A percentile compares a stretch with the other conserved stretches of the same genome.
Evolutionary conservation across 257 asterid genomes (phyloP).

Genomic region (Osmanthus fragrans): DNA sequence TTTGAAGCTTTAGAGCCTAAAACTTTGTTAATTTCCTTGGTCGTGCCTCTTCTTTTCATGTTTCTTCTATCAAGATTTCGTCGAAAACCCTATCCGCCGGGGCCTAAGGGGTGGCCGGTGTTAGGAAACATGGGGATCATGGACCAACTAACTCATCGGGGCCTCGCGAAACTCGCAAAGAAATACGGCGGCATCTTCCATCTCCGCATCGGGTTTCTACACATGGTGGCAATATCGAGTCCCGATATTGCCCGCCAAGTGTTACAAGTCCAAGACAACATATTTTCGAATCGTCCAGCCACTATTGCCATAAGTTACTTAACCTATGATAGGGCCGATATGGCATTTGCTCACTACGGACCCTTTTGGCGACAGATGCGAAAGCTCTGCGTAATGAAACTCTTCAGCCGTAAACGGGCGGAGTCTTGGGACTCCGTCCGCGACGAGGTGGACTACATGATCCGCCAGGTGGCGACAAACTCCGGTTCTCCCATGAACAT

Average conservation of each 20-base stretch:
- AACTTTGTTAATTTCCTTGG: conserved; percentile 23
- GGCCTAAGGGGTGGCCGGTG: conserved; percentile 79
- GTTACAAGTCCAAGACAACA: conserved; percentile 76
- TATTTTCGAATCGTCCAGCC: conserved; percentile 88
- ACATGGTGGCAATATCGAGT: conserved; percentile 75
- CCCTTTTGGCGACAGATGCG: conserved; percentile 98
- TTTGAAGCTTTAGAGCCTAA: conserved; percentile 24
- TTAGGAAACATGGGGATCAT: conserved; percentile 70
- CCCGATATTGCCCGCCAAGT: conserved; percentile 80
- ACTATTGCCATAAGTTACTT: conserved; percentile 70
- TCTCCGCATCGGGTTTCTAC: conserved; percentile 63
- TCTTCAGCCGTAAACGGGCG: conserved; percentile 82
- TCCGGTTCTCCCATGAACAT: conserved; percentile 52
- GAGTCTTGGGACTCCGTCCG: conserved; percentile 98
- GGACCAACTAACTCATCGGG: conserved; percentile 76
- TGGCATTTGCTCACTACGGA: conserved; percentile 95
- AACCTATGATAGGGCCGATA: conserved; percentile 83
- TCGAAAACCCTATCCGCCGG: conserved; percentile 69
- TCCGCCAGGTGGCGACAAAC: conserved; percentile 34
- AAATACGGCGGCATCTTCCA: conserved; percentile 78
- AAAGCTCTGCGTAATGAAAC: conserved; percentile 81
- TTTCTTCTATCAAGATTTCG: conserved; percentile 38
- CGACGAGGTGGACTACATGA: conserved; percentile 67
- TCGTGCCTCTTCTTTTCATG: conserved; percentile 27
- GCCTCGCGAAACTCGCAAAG: conserved; percentile 61